Conservation (phyloP, 768 basidiomycete species). For the Termitomyces eurrhizus region DNA sequence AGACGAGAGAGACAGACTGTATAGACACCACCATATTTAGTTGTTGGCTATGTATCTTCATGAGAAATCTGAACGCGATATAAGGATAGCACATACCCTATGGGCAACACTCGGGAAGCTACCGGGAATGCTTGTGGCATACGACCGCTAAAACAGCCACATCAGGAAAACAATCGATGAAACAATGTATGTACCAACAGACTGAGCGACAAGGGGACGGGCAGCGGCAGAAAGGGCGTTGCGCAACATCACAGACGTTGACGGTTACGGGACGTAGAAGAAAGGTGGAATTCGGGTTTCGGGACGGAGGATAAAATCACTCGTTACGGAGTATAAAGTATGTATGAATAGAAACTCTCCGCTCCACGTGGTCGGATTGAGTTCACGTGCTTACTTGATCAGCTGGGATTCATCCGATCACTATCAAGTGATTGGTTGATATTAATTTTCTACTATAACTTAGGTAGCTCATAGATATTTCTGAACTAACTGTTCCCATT, state of each 20-base stretch:
- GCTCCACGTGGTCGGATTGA: constrained; percentile 15
- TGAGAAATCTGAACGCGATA: constrained; percentile 11
- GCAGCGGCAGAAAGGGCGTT: constrained; percentile 54
- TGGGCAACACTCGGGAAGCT: constrained; percentile 74
- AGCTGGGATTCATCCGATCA: no score
- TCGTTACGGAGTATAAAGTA: not conserved
- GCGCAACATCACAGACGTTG: constrained; percentile 57
- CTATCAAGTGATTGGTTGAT: no score
- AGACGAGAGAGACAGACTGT: constrained; percentile 50
- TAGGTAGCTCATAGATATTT: constrained; percentile 24
- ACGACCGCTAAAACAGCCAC: constrained; percentile 41
- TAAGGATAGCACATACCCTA: constrained; percentile 44
- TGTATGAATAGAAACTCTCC: not conserved
- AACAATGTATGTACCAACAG: constrained; percentile 34
- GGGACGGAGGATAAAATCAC: constrained; percentile 12
- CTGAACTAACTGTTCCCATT: constrained; percentile 33
- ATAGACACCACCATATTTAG: constrained; percentile 92
- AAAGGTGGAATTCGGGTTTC: constrained; percentile 28
- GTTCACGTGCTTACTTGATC: constrained; percentile 9
- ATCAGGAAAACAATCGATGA: not conserved
- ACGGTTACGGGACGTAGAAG: constrained; percentile 18
- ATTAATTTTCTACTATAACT: not conserved
- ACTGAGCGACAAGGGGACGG: constrained; percentile 48
- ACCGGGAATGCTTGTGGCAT: constrained; percentile 72
- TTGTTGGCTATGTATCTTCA: constrained; percentile 52